Conservation (phyloP, 169 alveolate genomes). For the Toxoplasma gondii region DNA sequence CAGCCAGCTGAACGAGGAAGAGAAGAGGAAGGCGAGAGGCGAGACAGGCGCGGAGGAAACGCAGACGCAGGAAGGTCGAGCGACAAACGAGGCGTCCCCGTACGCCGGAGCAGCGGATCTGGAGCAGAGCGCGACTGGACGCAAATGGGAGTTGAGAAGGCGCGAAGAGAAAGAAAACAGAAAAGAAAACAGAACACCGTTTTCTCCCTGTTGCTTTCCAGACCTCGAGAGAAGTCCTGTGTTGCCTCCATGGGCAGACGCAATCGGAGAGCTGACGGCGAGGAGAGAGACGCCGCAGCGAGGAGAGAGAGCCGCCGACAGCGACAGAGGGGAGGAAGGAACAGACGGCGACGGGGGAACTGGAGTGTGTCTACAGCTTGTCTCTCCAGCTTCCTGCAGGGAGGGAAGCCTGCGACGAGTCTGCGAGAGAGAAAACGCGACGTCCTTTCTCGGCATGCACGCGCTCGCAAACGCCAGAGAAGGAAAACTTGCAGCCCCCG, state of each 20-base stretch:
- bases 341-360: neutral
- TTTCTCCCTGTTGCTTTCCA: neutral
- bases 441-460: neutral
- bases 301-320: neutral
- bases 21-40: neutral
- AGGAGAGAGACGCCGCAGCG: neutral
- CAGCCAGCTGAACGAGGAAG: too few relatives aligned
- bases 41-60: neutral
- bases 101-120: neutral
- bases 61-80: neutral
- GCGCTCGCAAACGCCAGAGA: neutral
- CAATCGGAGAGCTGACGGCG: neutral
- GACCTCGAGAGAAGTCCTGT: neutral
- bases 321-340: neutral
- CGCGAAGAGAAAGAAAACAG: too few relatives aligned
- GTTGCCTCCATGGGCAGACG: slow-evolving; percentile 18
- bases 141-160: neutral
- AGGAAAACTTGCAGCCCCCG: neutral
- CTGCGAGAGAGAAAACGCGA: neutral
- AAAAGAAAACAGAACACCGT: neutral
- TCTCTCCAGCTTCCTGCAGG: neutral
- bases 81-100: neutral
- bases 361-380: neutral
- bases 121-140: neutral
- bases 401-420: neutral